A percentile compares a stretch with the other conserved stretches of the same genome.
Conservation (phyloP, 1,284 basidiomycete species). For the Fomitiporia mediterranea region DNA sequence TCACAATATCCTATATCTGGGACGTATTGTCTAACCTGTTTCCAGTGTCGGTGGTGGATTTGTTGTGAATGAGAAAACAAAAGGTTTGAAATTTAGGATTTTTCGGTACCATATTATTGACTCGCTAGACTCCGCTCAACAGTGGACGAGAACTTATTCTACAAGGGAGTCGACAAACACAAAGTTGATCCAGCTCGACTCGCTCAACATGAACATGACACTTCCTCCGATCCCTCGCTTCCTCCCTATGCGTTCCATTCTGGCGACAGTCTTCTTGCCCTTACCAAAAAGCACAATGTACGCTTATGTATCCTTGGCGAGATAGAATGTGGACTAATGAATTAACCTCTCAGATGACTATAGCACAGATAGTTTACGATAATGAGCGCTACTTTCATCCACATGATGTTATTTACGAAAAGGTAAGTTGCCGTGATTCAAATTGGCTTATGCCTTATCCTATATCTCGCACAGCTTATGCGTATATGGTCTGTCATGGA, state of each 20-base stretch:
- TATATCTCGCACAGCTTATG: slow-evolving; percentile 45
- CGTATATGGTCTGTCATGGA: slow-evolving; percentile 94
- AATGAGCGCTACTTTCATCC: slow-evolving; percentile 82
- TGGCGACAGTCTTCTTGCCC: slow-evolving; percentile 69
- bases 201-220: slow-evolving; percentile 49
- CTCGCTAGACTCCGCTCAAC: slow-evolving; percentile 17
- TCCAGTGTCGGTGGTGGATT: slow-evolving; percentile 84
- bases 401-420: slow-evolving; percentile 71
- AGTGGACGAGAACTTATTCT: slow-evolving; percentile 94
- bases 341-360: slow-evolving; percentile 63
- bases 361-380: slow-evolving; percentile 93
- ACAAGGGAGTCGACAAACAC: slow-evolving; percentile 88
- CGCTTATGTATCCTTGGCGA: too few relatives aligned
- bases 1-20: not conserved
- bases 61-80: slow-evolving; percentile 86
- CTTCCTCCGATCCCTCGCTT: slow-evolving; percentile 33
- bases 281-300: slow-evolving; percentile 84
- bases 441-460: slow-evolving; percentile 4
- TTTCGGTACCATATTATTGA: slow-evolving; percentile 7
- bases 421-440: slow-evolving; percentile 39
- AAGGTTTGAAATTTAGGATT: slow-evolving; percentile 42
- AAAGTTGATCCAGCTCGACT: slow-evolving; percentile 75
- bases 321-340: slow-evolving; percentile 20
- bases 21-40: not conserved
- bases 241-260: slow-evolving; percentile 86